phyloP scores from a whole-genome alignment of 73 alveolate genomes.

The Uronychia binucleata region DNA sequence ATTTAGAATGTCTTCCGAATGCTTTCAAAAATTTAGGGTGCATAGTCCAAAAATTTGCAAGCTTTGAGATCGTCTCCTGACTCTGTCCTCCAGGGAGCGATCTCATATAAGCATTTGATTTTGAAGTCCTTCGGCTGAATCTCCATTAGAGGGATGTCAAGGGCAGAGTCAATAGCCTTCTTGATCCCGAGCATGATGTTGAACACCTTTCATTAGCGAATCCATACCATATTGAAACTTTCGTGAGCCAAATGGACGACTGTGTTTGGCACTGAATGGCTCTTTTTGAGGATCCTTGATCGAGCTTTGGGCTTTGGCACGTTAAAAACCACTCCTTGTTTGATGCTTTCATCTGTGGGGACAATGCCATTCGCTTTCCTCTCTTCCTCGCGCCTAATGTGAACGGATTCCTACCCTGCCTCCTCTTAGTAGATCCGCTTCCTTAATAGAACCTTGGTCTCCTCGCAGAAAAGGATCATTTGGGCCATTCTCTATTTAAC shows the following conservation, averaged over 20 bases:
- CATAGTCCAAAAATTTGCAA: slow-evolving; percentile 85
- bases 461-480: neutral
- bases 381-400: neutral
- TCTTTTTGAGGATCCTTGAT: neutral
- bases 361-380: neutral
- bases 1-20: slow-evolving; percentile 76
- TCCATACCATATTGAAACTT: slow-evolving; percentile 69
- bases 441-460: neutral
- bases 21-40: slow-evolving; percentile 84
- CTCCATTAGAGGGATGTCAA: slow-evolving; percentile 64
- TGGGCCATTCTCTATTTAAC: neutral
- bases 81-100: slow-evolving; percentile 73
- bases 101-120: slow-evolving; percentile 68
- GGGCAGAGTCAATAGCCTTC: slow-evolving; percentile 80
- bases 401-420: neutral
- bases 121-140: slow-evolving; percentile 69
- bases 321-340: neutral
- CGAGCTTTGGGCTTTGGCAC: neutral
- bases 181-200: slow-evolving; percentile 93
- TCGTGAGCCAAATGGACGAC: slow-evolving; percentile 84
- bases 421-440: neutral
- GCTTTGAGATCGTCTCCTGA: slow-evolving; percentile 65
- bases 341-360: neutral
- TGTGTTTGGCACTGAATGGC: slow-evolving; percentile 2
- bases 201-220: slow-evolving; percentile 34